Evolutionary conservation across 169 alveolate species (phyloP).

Genomic region (Cryptosporidium sp.): DNA sequence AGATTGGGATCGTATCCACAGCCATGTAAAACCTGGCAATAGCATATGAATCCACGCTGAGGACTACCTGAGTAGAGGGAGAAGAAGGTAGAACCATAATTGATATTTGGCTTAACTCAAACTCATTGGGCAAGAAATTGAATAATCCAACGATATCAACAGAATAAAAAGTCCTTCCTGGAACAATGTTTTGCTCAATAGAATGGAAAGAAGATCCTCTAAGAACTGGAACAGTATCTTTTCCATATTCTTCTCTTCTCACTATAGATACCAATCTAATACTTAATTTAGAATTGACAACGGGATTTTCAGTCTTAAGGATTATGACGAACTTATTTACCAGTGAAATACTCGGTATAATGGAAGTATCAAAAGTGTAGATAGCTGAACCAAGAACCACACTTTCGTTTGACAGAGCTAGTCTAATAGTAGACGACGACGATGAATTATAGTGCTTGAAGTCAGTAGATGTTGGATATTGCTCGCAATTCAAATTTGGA

Average conservation of each 20-base stretch:
- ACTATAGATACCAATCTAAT: slow-evolving; percentile 38
- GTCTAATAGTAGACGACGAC: slow-evolving; percentile 14
- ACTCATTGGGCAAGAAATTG: slow-evolving; percentile 31
- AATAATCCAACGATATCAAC: slow-evolving; percentile 55
- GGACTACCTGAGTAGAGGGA: background rate
- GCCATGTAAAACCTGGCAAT: slow-evolving; percentile 14
- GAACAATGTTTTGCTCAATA: slow-evolving; percentile 22
- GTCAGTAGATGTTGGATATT: slow-evolving; percentile 9
- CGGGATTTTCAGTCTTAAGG: slow-evolving; percentile 1
- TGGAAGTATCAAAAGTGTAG: slow-evolving; percentile 36
- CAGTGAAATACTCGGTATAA: slow-evolving; percentile 39
- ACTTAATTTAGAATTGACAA: slow-evolving; percentile 8
- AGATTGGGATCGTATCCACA: slow-evolving; percentile 36
- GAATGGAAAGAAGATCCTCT: slow-evolving; percentile 65
- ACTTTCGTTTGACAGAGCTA: slow-evolving; percentile 12
- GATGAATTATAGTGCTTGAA: slow-evolving; percentile 31
- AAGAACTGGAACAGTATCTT: slow-evolving; percentile 3
- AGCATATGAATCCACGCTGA: background rate
- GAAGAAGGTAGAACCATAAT: slow-evolving; percentile 22
- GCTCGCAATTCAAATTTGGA: slow-evolving; percentile 29
- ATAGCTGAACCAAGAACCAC: slow-evolving; percentile 33
- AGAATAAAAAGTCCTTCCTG: slow-evolving; percentile 28
- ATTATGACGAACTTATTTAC: slow-evolving; percentile 37
- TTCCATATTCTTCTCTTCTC: background rate
- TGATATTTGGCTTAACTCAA: slow-evolving; percentile 4